Evolutionary conservation across 345 rosid species (phyloP).

Genomic region (Iberis pinnata): DNA sequence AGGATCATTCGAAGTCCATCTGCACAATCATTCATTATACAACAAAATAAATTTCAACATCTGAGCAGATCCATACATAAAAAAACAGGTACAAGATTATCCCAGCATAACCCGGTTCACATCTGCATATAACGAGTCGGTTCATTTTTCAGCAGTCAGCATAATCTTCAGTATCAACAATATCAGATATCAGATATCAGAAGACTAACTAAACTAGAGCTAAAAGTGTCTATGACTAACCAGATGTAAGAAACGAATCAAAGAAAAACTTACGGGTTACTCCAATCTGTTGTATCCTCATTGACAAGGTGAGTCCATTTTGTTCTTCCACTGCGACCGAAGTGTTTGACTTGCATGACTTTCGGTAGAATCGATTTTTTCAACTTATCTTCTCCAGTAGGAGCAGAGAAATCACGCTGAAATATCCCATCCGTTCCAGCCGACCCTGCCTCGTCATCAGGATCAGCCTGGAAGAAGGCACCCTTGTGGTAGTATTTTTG

Average conservation of each 20-base stretch:
- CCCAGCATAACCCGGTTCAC: background rate
- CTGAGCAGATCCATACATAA: background rate
- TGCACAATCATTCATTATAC: constrained; percentile 28
- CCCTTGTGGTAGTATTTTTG: constrained; percentile 79
- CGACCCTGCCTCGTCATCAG: constrained; percentile 47
- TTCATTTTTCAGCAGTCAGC: too few species aligned
- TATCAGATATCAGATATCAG: too few species aligned
- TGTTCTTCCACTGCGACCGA: constrained; percentile 78
- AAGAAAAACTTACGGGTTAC: constrained; percentile 52
- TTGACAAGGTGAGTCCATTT: constrained; percentile 86
- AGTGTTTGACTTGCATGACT: constrained; percentile 79
- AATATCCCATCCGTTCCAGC: constrained; percentile 40
- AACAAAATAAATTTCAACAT: constrained; percentile 9
- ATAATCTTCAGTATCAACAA: too few species aligned
- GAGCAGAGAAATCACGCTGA: constrained; percentile 60
- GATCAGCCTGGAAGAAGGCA: constrained; percentile 56
- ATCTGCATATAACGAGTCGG: too few species aligned
- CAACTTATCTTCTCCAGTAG: constrained; percentile 80
- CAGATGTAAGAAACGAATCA: background rate
- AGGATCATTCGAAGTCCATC: constrained; percentile 64
- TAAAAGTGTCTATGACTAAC: constrained; percentile 1
- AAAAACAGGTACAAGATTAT: constrained; percentile 1
- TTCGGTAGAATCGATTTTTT: constrained; percentile 62
- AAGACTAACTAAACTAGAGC: too few species aligned
- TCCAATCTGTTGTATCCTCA: constrained; percentile 81